Evolutionary conservation across 1,284 basidiomycete genomes (phyloP), one percentile per base, ranked within the genome.

Genomic region (Ganoderma multipileum): DNA sequence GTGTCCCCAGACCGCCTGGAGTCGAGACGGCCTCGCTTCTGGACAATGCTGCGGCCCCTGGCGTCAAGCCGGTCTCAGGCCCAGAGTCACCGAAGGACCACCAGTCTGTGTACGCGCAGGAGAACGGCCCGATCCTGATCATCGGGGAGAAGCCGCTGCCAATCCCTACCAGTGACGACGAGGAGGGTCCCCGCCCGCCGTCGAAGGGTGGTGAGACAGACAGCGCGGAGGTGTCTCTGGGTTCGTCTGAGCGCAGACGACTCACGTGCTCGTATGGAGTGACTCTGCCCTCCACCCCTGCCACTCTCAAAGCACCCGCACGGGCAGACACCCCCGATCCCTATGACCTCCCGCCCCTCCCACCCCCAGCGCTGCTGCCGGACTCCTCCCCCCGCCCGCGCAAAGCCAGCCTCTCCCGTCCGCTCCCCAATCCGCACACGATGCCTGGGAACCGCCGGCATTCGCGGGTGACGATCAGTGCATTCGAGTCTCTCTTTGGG

Each of bases 61-160:
- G 36, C 33, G 5, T 59, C 57, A n/a, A 36, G 6, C 36, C 57
- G 11, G 20, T 16, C 30, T 33, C 33, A 33, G 3, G 33, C 33
- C 38, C 36, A 39, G 57, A 30, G 20, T 57, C 55, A 3, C 18
- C 12, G 14, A 16, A 26, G 7, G 26, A 14, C 33, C 18, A 38
- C 9, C 33, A 33, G 20, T 38, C 33, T 1, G 18, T 36, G 14
- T 28, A 60, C 54, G 28, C 33, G 47, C 14, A 36, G 44, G 52
- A 55, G 61, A 39, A 44, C 60, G 23, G 26, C 60, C 14, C 58
- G 60, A 52, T 52, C 30, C 30, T 50, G 42, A 20, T 52, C 61
- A 50, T 52, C 6, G 65, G 61, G 30, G 62, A 69, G 47, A 70
- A 61, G 55, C 63, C 66, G n/a, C 64, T 69, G 2, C 66, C 68